Evolutionary conservation across 176 grass and related monocot species (phyloP).

Genomic region (Miscanthus lutarioriparius): DNA sequence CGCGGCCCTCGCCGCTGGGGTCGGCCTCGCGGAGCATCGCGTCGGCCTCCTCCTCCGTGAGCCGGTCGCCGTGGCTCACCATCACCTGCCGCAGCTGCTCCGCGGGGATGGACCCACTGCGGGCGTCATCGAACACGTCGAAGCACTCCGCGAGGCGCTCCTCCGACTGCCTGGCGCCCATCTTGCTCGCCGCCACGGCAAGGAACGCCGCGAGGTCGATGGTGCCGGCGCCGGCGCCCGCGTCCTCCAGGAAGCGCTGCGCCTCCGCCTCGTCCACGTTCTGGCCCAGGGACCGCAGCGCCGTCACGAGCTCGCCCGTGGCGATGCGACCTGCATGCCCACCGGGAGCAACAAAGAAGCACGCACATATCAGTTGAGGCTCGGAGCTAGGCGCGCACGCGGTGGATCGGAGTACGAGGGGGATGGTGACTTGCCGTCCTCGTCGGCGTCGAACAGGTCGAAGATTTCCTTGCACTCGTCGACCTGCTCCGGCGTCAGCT

Average conservation of each 20-base stretch:
- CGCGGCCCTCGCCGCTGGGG: constrained; percentile 23
- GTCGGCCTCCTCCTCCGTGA: constrained; percentile 62
- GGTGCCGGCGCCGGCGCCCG: neutral
- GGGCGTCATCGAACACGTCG: constrained; percentile 51
- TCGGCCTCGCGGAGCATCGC: constrained; percentile 56
- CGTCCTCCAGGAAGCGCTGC: constrained; percentile 28
- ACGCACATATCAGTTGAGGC: neutral
- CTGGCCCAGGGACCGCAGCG: constrained; percentile 49
- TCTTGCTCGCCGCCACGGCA: constrained; percentile 49
- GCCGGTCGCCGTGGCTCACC: constrained; percentile 48
- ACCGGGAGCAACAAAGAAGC: neutral
- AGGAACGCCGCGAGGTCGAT: constrained; percentile 45
- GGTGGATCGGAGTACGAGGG: neutral
- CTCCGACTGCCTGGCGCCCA: constrained; percentile 10
- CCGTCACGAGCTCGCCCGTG: constrained; percentile 35
- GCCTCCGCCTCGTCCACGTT: constrained; percentile 55
- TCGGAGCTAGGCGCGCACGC: neutral
- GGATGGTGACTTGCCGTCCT: constrained; percentile 41
- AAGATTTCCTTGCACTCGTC: constrained; percentile 60
- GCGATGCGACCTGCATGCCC: constrained; percentile 39
- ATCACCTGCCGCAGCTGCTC: constrained; percentile 69
- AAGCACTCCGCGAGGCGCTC: constrained; percentile 36
- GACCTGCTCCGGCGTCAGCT: constrained; percentile 42
- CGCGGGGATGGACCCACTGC: constrained; percentile 42
- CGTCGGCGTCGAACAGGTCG: constrained; percentile 55